Evolutionary conservation across 257 asterid genomes (phyloP).

Genomic region (Nicotiana otophora): DNA sequence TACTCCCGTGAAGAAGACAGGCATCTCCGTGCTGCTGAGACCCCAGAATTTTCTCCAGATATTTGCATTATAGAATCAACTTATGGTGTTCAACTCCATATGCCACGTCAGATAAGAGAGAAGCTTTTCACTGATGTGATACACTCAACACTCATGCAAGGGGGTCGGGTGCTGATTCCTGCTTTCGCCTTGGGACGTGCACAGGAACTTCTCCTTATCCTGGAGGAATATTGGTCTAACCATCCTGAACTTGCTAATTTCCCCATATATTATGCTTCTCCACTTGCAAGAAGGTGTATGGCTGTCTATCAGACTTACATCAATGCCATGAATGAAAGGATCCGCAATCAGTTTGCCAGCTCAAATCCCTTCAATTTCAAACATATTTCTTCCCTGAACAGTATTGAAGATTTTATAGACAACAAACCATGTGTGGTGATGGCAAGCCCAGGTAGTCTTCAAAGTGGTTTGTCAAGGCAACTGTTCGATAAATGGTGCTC

Average conservation of each 20-base stretch:
- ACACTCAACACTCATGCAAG: conserved; percentile 69
- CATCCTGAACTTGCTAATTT: conserved; percentile 82
- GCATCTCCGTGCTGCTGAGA: conserved; percentile 97
- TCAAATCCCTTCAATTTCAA: conserved; percentile 87
- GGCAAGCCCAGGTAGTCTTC: conserved; percentile 96
- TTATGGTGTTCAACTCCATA: conserved; percentile 90
- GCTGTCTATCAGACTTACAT: conserved; percentile 93
- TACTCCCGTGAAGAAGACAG: conserved; percentile 97
- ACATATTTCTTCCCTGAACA: conserved; percentile 78
- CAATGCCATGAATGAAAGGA: conserved; percentile 90
- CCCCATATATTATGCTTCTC: conserved; percentile 95
- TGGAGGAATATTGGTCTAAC: conserved; percentile 91
- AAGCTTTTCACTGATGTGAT: conserved; percentile 89
- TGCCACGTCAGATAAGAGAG: conserved; percentile 76
- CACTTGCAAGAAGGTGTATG: conserved; percentile 95
- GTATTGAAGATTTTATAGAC: conserved; percentile 79
- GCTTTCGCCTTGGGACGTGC: conserved; percentile 97
- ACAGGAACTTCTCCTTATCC: conserved; percentile 86
- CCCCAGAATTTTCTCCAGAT: conserved; percentile 89
- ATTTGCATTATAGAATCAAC: conserved; percentile 96
- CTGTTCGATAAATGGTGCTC: conserved; percentile 93
- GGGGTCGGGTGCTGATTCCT: conserved; percentile 94
- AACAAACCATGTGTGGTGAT: conserved; percentile 94
- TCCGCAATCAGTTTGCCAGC: conserved; percentile 62
- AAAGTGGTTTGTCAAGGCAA: conserved; percentile 94